These are phyloP conservation scores for Jacaranda copaia DNA, from an alignment of 257 asterid species.

Conservation along the genomic window DNA sequence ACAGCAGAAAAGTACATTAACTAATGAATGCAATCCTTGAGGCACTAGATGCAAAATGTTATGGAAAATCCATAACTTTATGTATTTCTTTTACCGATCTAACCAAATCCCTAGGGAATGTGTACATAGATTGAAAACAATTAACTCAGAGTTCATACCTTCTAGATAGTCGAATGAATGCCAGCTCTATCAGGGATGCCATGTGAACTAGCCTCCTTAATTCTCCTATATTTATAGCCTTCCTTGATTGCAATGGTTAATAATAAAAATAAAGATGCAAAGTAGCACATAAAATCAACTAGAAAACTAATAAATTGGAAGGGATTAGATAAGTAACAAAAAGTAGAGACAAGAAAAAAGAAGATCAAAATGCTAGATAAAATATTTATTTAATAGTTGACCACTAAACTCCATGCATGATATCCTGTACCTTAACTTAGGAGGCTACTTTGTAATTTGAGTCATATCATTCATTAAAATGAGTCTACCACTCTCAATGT, in stretches of 20 bases:
- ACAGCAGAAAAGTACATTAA: too few species aligned
- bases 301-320: conserved; percentile 9
- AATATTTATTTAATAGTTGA: too few species aligned
- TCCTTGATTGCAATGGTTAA: conserved; percentile 72
- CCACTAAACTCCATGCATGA: too few species aligned
- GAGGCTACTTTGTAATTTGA: too few species aligned
- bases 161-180: conserved; percentile 89
- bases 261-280: conserved; percentile 19
- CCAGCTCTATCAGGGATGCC: conserved; percentile 94
- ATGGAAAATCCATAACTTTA: neutral
- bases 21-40: neutral
- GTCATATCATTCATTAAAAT: too few species aligned
- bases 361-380: conserved; percentile 8
- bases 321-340: neutral
- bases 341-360: neutral
- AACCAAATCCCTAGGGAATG: neutral
- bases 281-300: conserved; percentile 30
- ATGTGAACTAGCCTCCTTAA: conserved; percentile 86
- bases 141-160: conserved; percentile 58
- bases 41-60: neutral
- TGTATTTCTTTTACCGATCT: neutral
- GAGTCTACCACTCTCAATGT: conserved; percentile 22
- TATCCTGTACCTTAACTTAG: too few species aligned
- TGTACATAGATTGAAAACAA: conserved; percentile 20
- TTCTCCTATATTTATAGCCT: conserved; percentile 88